Evolutionary conservation across 1,284 basidiomycete species (phyloP).

Genomic region (Moesziomyces parantarcticus): DNA sequence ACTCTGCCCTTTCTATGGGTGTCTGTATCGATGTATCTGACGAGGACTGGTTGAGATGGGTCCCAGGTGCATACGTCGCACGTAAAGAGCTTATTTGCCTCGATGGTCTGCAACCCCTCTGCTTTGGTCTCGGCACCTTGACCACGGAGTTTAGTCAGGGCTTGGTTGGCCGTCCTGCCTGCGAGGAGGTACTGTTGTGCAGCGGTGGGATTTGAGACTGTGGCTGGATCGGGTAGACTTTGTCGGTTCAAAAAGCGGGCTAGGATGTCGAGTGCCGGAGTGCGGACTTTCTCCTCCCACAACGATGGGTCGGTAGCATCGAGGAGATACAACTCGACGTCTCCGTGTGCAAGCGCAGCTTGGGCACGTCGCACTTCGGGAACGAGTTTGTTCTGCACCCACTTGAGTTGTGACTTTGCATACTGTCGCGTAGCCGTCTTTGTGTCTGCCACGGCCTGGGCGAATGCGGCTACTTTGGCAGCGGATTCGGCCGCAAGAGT

Average conservation of each 20-base stretch:
- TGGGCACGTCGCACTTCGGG: slow-evolving; percentile 73
- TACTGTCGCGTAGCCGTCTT: slow-evolving; percentile 90
- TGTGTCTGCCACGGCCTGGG: slow-evolving; percentile 79
- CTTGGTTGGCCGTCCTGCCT: slow-evolving; percentile 62
- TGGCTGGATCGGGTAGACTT: slow-evolving; percentile 74
- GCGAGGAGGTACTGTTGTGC: slow-evolving; percentile 69
- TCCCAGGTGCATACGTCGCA: slow-evolving; percentile 80
- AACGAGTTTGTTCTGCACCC: slow-evolving; percentile 90
- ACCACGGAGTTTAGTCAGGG: slow-evolving; percentile 70
- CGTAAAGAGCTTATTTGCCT: slow-evolving; percentile 59
- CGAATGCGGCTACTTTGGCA: slow-evolving; percentile 68
- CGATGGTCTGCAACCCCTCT: slow-evolving; percentile 13
- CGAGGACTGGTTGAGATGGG: slow-evolving; percentile 76
- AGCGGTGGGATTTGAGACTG: slow-evolving; percentile 74
- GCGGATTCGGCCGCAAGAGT: background rate
- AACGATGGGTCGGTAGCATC: slow-evolving; percentile 75
- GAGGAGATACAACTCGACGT: slow-evolving; percentile 72
- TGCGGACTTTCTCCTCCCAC: slow-evolving; percentile 72
- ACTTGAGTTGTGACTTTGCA: slow-evolving; percentile 88
- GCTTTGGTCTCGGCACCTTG: slow-evolving; percentile 28
- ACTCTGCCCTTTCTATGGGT: slow-evolving; percentile 63
- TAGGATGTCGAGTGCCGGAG: slow-evolving; percentile 55
- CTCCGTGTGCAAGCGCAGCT: slow-evolving; percentile 9
- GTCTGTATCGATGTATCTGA: slow-evolving; percentile 78
- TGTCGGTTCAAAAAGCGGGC: slow-evolving; percentile 72